phyloP scores from a whole-genome alignment of 2,329 filamentous ascomycete species.

The Ceratocystis albifundus region DNA sequence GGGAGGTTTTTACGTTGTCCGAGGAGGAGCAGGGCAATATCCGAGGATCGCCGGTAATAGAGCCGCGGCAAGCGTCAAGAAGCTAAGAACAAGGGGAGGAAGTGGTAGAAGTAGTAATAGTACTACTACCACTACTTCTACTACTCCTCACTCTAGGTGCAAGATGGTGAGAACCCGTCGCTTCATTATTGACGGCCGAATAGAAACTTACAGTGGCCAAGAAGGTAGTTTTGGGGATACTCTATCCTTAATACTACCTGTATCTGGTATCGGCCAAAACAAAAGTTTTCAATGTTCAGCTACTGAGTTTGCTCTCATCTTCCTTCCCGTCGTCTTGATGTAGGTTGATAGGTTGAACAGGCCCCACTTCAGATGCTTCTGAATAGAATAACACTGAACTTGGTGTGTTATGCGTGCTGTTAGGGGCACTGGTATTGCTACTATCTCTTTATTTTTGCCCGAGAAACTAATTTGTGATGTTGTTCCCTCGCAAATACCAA shows the following conservation, averaged over 20 bases:
- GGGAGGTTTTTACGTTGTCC: background rate
- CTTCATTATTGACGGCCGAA: no score
- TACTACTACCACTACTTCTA: no score
- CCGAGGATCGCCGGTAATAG: slow-evolving; percentile 11
- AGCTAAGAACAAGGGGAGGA: background rate
- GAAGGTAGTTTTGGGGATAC: no score
- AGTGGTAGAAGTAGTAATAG: no score
- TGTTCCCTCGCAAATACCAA: background rate
- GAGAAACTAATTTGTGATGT: background rate
- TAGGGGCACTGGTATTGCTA: background rate
- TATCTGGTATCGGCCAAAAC: no score
- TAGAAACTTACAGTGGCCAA: no score
- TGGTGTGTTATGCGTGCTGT: background rate
- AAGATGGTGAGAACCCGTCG: background rate
- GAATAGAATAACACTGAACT: background rate
- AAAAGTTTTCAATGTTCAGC: no score
- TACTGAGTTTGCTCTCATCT: background rate
- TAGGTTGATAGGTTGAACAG: background rate
- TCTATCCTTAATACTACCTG: no score
- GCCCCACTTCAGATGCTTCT: background rate
- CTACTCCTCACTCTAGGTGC: no score
- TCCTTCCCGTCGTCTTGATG: background rate
- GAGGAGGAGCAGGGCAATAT: slow-evolving; percentile 14
- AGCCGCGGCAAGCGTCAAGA: background rate
- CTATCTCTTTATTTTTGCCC: background rate